phyloP scores from a whole-genome alignment of 306 rosid species.

The Luffa acutangula region DNA sequence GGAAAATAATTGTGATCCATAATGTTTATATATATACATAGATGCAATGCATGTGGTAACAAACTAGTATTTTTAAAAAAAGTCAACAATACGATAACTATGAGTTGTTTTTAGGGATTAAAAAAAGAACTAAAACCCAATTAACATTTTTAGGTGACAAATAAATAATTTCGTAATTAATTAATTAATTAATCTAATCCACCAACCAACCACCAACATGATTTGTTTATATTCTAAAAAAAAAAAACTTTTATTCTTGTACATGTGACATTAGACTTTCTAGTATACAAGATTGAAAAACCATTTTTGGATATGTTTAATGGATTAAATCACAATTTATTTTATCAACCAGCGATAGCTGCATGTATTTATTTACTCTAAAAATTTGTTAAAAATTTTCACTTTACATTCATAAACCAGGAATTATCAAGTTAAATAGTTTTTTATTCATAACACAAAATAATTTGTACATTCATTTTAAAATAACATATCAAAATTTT shows the following conservation, averaged over 20 bases:
- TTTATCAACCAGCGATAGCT: too few species aligned
- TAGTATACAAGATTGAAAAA: neutral
- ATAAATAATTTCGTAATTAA: neutral
- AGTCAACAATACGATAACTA: neutral
- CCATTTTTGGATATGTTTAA: neutral
- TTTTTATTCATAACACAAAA: too few species aligned
- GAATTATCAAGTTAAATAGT: too few species aligned
- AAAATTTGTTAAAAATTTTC: too few species aligned
- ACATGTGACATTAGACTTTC: neutral
- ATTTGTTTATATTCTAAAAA: too few species aligned
- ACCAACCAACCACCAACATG: neutral
- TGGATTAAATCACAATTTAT: neutral
- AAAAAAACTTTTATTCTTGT: neutral
- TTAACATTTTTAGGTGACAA: neutral
- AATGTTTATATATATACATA: too few species aligned
- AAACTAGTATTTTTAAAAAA: neutral
- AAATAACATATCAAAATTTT: too few species aligned
- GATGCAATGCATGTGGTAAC: too few species aligned
- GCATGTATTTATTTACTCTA: too few species aligned
- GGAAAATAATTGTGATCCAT: too few species aligned
- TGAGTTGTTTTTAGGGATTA: neutral
- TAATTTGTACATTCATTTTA: too few species aligned
- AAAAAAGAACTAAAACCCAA: neutral
- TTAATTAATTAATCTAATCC: constrained; percentile 1
- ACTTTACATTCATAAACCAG: too few species aligned